A percentile compares a stretch with the other conserved stretches of the same genome.
Evolutionary conservation across 2,329 filamentous ascomycete genomes (phyloP).

Genomic region (Aspergillus luchuensis): DNA sequence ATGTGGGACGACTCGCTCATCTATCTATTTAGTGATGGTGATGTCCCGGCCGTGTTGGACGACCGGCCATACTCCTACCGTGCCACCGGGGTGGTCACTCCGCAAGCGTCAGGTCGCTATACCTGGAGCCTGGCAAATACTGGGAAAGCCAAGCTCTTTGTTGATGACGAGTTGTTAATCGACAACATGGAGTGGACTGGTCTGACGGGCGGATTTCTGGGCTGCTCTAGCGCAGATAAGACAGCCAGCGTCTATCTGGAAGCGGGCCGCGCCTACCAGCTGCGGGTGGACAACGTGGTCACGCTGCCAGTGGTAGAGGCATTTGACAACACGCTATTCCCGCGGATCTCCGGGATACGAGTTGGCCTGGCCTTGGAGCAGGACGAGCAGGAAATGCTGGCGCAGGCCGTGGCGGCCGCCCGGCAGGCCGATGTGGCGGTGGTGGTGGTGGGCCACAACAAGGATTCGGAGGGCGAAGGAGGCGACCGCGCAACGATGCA

Average conservation of each 20-base stretch:
- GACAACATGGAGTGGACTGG: constrained; percentile 1
- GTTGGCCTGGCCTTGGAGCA: no score
- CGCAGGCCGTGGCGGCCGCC: constrained; percentile 11
- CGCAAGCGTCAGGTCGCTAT: constrained; percentile 4
- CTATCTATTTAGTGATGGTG: constrained; percentile 10
- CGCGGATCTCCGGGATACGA: no score
- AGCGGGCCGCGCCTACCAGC: not conserved
- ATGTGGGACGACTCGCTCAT: no score
- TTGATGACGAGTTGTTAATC: not conserved
- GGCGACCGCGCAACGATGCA: constrained; percentile 15
- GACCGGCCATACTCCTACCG: constrained; percentile 6
- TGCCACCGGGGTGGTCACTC: constrained; percentile 2
- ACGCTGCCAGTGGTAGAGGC: not conserved
- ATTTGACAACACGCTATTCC: constrained; percentile 5
- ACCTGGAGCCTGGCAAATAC: constrained; percentile 8
- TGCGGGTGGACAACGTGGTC: constrained; percentile 4
- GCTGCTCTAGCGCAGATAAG: constrained; percentile 3
- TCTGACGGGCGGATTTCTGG: not conserved
- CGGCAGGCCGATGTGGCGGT: constrained; percentile 10
- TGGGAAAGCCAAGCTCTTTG: not conserved
- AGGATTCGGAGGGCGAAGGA: constrained; percentile 18
- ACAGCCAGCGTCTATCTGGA: not conserved
- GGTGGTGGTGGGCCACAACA: constrained; percentile 15
- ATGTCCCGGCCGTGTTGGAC: not conserved
- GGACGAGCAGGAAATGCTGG: not conserved